Conservation (phyloP, 202 grass and related monocot species). For the Panicum hallii region DNA sequence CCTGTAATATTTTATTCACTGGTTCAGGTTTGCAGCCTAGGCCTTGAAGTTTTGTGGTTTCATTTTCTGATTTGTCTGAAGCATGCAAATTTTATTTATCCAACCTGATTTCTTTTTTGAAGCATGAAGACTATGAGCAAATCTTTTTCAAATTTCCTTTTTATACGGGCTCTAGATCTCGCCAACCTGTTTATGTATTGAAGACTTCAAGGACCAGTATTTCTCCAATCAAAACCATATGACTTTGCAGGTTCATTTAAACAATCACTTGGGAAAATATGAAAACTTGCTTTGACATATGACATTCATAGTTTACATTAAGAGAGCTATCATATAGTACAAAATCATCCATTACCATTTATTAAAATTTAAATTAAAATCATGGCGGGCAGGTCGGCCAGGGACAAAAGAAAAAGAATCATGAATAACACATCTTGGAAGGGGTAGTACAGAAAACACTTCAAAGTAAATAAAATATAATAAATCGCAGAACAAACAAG, state of each 20-base stretch:
- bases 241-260: not conserved
- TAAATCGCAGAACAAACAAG: not conserved
- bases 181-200: not conserved
- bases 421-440: not conserved
- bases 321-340: not conserved
- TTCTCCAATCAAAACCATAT: not conserved
- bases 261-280: not conserved
- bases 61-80: no score
- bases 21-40: conserved; percentile 1
- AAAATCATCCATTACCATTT: not conserved
- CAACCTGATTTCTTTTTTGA: not conserved
- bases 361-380: not conserved
- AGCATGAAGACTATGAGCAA: not conserved
- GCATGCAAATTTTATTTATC: not conserved
- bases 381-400: conserved; percentile 25
- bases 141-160: not conserved
- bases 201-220: not conserved
- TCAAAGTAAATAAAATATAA: not conserved
- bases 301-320: not conserved
- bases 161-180: not conserved
- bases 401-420: no score
- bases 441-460: not conserved
- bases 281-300: not conserved
- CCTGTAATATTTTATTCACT: conserved; percentile 9
- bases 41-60: not conserved